Evolutionary conservation across 805 yeast genomes (phyloP).

Genomic region (Starmerella stigmatis): DNA sequence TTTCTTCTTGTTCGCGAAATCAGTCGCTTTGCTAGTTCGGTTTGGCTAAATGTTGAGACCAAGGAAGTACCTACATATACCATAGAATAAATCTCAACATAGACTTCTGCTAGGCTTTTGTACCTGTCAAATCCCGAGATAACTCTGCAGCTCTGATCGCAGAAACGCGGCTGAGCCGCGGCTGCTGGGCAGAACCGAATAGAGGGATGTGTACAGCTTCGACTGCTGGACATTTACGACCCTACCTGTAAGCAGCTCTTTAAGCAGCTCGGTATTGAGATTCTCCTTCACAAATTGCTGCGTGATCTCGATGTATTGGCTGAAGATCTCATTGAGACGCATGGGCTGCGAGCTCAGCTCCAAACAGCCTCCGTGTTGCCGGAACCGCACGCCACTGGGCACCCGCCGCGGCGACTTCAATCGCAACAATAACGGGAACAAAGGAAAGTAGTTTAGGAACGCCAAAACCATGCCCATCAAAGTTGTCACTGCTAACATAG

Average conservation of each 20-base stretch:
- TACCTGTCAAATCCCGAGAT: slow-evolving; percentile 6
- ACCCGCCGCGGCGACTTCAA: slow-evolving; percentile 64
- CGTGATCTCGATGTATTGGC: slow-evolving; percentile 33
- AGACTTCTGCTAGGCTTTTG: too few relatives aligned
- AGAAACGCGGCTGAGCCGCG: slow-evolving; percentile 28
- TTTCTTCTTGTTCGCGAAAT: too few relatives aligned
- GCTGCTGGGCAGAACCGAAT: slow-evolving; percentile 42
- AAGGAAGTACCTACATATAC: too few relatives aligned
- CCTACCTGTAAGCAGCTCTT: slow-evolving; percentile 39
- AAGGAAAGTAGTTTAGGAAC: slow-evolving; percentile 69
- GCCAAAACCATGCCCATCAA: slow-evolving; percentile 51
- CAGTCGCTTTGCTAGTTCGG: too few relatives aligned
- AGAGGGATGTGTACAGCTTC: slow-evolving; percentile 41
- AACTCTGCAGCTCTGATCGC: slow-evolving; percentile 9
- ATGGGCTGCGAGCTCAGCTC: slow-evolving; percentile 39
- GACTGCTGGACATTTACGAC: slow-evolving; percentile 39
- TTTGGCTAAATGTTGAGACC: too few relatives aligned
- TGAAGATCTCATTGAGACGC: slow-evolving; percentile 37
- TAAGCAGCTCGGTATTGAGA: slow-evolving; percentile 29
- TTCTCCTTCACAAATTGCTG: slow-evolving; percentile 6
- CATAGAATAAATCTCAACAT: too few relatives aligned
- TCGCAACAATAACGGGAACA: slow-evolving; percentile 70
- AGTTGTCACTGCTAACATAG: slow-evolving; percentile 41
- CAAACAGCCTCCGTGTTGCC: not conserved
- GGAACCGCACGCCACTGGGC: slow-evolving; percentile 47